Evolutionary conservation across 208 protist genomes (phyloP).

Genomic region (Trichomonas vaginalis): DNA sequence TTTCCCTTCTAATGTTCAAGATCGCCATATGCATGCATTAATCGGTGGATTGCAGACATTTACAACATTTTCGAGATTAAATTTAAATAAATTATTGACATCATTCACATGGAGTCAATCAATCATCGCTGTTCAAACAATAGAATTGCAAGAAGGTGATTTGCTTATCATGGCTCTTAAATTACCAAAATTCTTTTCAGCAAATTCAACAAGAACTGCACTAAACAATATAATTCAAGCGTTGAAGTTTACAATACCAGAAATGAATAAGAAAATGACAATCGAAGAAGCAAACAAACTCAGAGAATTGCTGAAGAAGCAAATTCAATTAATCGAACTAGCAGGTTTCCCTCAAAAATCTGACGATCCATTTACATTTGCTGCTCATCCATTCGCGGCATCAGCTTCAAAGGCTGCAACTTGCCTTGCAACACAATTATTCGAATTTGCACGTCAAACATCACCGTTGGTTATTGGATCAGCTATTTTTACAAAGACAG

Average conservation of each 20-base stretch:
- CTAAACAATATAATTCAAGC: neutral
- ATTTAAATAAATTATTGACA: neutral
- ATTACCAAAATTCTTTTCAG: neutral
- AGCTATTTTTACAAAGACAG: neutral
- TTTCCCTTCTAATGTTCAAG: neutral
- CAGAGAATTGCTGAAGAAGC: neutral
- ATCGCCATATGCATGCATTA: neutral
- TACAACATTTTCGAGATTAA: neutral
- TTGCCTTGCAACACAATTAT: neutral
- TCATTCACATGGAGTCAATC: conserved; percentile 8
- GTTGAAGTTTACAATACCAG: neutral
- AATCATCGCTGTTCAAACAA: neutral
- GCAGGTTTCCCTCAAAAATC: neutral
- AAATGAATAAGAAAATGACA: neutral
- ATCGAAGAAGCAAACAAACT: neutral
- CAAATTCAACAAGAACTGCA: neutral
- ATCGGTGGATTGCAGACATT: neutral
- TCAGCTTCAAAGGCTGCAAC: neutral
- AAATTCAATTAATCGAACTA: neutral
- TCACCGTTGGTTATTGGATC: neutral
- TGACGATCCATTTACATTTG: neutral
- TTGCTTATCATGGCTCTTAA: neutral
- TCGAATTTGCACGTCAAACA: neutral
- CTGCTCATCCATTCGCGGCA: neutral
- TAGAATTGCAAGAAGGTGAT: neutral